Conservation (phyloP, 768 basidiomycete species). For the Suillus variegatus region DNA sequence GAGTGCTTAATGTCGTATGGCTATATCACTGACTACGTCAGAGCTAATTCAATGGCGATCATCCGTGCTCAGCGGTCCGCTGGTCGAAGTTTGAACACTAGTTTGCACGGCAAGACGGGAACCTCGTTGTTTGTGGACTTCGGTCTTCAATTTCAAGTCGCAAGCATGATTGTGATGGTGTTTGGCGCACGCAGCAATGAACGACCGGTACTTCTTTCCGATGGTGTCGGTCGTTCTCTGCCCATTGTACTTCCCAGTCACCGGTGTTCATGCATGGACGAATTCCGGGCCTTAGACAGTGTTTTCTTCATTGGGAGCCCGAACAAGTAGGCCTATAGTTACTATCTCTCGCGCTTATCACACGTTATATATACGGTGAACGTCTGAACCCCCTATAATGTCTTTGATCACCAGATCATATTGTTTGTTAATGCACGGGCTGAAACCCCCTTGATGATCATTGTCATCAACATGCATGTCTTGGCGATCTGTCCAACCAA, state of each 20-base stretch:
- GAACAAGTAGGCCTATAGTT: not conserved
- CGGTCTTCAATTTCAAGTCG: not conserved
- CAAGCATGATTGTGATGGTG: not conserved
- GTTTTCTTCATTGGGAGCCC: not conserved
- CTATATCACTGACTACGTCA: not conserved
- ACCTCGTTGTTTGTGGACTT: not conserved
- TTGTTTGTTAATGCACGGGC: not conserved
- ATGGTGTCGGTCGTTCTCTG: not conserved
- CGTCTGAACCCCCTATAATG: not conserved
- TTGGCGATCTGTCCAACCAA: not conserved
- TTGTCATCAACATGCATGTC: not conserved
- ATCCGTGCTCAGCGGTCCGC: not conserved
- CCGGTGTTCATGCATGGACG: not conserved
- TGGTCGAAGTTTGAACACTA: not conserved
- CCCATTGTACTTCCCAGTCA: not conserved
- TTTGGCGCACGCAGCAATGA: not conserved
- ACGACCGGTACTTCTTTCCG: not conserved
- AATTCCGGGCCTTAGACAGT: not conserved
- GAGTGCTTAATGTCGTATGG: conserved; percentile 8
- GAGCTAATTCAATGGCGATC: not conserved
- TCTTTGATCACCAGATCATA: not conserved
- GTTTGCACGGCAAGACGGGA: not conserved
- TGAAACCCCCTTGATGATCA: not conserved
- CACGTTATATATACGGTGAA: not conserved
- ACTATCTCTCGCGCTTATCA: not conserved